Base-by-base conservation (phyloP, 805 yeast genomes). In the Kodamaea lidongshanica region DNA sequence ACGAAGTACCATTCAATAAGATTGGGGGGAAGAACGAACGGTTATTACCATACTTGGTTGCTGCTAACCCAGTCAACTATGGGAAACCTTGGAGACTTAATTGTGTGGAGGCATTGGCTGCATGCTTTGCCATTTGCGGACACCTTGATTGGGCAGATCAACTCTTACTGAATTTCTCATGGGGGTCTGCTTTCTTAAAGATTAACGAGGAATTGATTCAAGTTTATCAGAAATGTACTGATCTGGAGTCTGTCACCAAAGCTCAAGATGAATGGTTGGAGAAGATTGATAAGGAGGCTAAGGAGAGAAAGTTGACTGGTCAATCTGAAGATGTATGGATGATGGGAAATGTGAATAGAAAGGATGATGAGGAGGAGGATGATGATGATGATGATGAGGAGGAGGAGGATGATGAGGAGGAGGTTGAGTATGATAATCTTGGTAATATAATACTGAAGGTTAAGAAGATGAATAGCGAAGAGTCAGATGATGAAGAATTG, bases 31-130 rank as follows among this genome's bases (percentile, higher is more conserved):
- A 74, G 38, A 69, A 85, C 46, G 95, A 89, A 50, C 65, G 98
- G 27, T 62, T 92, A 17, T 53, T 92, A 34, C 98, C 98, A 1
- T 92, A 89, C 46, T 61, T 92, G 27, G 87, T 92, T 7, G 97
- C 97, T 4, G 95, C 97, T 0, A 92, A 92, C 52, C 94, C 95
- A 17, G 97, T 94, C 6, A 92, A 92, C 55, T 92, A 92, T 47
- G 98, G 98, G 4, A 71, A 81, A 45, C 96, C 98, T 0, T 88
- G 96, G 97, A 73, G 78, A 45, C 62, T 92, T 34, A 92, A 92
- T 56, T 92, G 98, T 56, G 98, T 86, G 5, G 98, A 92, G 53
- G 98, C 98, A 0, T 61, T 92, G 22, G 98, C 98, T 2, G 97
- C 98, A 0, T 86, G 96, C 48, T 81, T 92, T 50, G 95, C 95